Evolutionary conservation across 306 rosid species (phyloP), one percentile per base, ranked within the genome.

Genomic region (Lathyrus sativus): DNA sequence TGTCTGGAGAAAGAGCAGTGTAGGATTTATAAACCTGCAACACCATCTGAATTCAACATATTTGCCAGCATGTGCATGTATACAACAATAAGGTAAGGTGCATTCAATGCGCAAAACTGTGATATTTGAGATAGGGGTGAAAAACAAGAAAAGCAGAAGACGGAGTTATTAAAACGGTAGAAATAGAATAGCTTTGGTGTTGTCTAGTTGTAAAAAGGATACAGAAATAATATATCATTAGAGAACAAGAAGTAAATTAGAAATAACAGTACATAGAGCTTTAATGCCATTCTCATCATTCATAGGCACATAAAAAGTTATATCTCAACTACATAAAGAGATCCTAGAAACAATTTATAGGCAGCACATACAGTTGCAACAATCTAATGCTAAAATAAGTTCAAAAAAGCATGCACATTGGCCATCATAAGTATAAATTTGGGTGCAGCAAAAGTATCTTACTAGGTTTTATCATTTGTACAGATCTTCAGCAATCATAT

Each of bases 401-500:
- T 74, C 28, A 42, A 15, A 48, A 39, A 33, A 33, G 7, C 37
- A 33, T 33, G 37, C 6, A 33, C 37, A 33, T 33, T 33, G 37
- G 8, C 37, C 37, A 65, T 31, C 24, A 59, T 26, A 56, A 24
- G 58, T 12, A 22, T 26, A 70, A 41, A 43, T 15, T 46, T 28
- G 9, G 39, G 19, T 10, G 53, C 26, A 15, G 11, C 3, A 14
- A 7, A 9, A 44, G 71, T 50, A 44, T 18, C 49, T 62, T 42
- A 68, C 58, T 58, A 37, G 42, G 18, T 12, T 68, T 72, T 15
- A 61, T 58, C 48, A 15, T 33, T 63, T 56, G 41, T 46, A 14
- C 59, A 63, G 17, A 19, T 42, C 68, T 56, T 42, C 22, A n/a
- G 14, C 65, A 55, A 48, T 46, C 69, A 79, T 57, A 45, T 74